Evolutionary conservation across 108 stramenopile species (phyloP).

Genomic region (Mediolabrus comicus): DNA sequence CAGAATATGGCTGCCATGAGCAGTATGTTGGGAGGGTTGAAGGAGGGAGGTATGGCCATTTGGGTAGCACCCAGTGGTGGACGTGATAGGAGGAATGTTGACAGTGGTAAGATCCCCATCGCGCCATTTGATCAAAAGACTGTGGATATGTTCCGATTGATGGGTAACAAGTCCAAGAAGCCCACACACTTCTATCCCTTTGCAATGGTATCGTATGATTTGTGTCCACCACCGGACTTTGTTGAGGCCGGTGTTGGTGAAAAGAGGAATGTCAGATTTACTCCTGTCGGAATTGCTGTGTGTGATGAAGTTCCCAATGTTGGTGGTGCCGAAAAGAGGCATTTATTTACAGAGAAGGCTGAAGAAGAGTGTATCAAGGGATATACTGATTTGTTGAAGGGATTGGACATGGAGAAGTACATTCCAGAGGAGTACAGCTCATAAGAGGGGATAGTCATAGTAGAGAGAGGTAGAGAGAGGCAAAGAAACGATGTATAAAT

Average conservation of each 20-base stretch:
- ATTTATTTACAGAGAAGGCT: slow-evolving; percentile 68
- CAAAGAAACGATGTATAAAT: no score
- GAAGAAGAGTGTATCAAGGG: slow-evolving; percentile 48
- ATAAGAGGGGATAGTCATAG: neutral
- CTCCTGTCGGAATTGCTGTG: slow-evolving; percentile 72
- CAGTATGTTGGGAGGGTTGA: slow-evolving; percentile 78
- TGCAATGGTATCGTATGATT: slow-evolving; percentile 92
- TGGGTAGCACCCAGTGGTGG: slow-evolving; percentile 98
- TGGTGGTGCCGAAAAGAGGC: slow-evolving; percentile 69
- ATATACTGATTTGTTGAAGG: slow-evolving; percentile 57
- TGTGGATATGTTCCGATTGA: slow-evolving; percentile 94
- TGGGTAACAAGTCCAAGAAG: slow-evolving; percentile 86
- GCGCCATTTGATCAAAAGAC: slow-evolving; percentile 94
- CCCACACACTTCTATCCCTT: slow-evolving; percentile 94
- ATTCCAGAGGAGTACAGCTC: slow-evolving; percentile 18
- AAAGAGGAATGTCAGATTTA: slow-evolving; percentile 83
- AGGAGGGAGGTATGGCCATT: slow-evolving; percentile 81
- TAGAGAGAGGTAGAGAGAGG: no score
- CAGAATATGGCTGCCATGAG: slow-evolving; percentile 91
- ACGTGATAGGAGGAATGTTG: slow-evolving; percentile 84
- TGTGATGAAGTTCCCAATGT: slow-evolving; percentile 70
- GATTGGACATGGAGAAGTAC: slow-evolving; percentile 43
- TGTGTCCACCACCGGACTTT: slow-evolving; percentile 93
- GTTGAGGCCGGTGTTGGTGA: slow-evolving; percentile 84
- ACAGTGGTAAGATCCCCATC: slow-evolving; percentile 79